These are phyloP conservation scores for Trypanosoma lewisi DNA, from an alignment of 208 protist genomes.

Conservation along the genomic window DNA sequence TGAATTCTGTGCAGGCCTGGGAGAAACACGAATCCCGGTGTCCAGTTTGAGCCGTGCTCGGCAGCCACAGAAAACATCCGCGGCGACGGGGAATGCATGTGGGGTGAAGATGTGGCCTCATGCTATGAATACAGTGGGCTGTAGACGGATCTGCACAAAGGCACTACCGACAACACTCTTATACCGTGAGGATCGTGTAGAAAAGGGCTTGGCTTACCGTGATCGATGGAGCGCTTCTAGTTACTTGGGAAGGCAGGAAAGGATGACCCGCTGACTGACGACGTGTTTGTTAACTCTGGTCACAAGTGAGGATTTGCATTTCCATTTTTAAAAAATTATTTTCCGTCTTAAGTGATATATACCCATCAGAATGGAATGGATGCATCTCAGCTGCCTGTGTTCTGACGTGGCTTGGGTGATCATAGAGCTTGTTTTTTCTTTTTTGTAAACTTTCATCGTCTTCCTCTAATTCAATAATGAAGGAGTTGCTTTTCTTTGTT, in stretches of 20 bases:
- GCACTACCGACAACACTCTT: conserved; percentile 18
- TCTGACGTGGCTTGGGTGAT: no score
- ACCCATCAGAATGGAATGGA: no score
- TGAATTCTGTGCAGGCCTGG: conserved; percentile 20
- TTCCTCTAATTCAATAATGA: no score
- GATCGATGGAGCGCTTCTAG: conserved; percentile 17
- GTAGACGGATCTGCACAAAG: conserved; percentile 18
- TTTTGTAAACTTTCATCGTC: no score
- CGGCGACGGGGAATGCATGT: conserved; percentile 13
- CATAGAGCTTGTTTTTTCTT: no score
- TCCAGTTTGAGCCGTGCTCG: background rate
- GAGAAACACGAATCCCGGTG: background rate
- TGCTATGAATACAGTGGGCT: conserved; percentile 16
- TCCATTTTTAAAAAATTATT: conserved; percentile 1
- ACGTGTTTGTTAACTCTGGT: background rate
- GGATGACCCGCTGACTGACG: no score
- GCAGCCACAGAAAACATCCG: conserved; percentile 18
- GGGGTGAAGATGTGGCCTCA: conserved; percentile 24
- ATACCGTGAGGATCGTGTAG: conserved; percentile 27
- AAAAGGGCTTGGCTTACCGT: conserved; percentile 18
- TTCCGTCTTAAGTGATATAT: background rate
- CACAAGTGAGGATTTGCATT: background rate
- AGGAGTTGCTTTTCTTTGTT: no score
- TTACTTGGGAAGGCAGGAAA: background rate
- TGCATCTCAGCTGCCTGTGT: no score